phyloP scores from a whole-genome alignment of 768 basidiomycete species.

The Coprinopsis sp. region DNA sequence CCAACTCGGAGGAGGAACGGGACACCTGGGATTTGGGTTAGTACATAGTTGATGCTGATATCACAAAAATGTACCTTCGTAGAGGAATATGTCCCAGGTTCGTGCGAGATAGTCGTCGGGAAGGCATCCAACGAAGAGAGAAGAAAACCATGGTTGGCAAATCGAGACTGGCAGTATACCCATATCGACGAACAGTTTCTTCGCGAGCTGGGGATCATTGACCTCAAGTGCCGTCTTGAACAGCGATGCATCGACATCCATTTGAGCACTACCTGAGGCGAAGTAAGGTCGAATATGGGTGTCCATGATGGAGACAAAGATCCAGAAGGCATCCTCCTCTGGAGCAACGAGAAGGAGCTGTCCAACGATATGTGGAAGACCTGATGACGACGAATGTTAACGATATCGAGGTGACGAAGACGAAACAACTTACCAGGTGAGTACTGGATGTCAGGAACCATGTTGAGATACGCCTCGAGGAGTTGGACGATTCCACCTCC shows the following conservation, averaged over 20 bases:
- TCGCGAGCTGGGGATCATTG: constrained; percentile 55
- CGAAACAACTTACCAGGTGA: constrained; percentile 41
- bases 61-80: constrained; percentile 55
- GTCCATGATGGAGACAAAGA: constrained; percentile 84
- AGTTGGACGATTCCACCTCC: constrained; percentile 54
- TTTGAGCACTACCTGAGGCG: constrained; percentile 50
- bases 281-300: constrained; percentile 78
- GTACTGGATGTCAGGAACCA: constrained; percentile 83
- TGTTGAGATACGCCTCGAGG: constrained; percentile 70
- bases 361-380: constrained; percentile 65
- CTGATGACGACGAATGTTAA: constrained; percentile 29
- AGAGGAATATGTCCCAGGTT: constrained; percentile 81
- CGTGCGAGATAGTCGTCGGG: constrained; percentile 64
- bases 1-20: constrained; percentile 73
- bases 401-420: constrained; percentile 2
- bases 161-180: constrained; percentile 52
- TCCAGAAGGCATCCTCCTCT: constrained; percentile 91
- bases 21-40: constrained; percentile 43
- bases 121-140: constrained; percentile 63
- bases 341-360: constrained; percentile 71
- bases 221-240: constrained; percentile 67
- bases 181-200: constrained; percentile 63
- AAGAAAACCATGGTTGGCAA: constrained; percentile 69
- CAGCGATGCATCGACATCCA: constrained; percentile 73
- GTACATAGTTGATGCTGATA: neutral